Conservation (phyloP, 2,329 filamentous ascomycete genomes). For the Fusarium penzigii region DNA sequence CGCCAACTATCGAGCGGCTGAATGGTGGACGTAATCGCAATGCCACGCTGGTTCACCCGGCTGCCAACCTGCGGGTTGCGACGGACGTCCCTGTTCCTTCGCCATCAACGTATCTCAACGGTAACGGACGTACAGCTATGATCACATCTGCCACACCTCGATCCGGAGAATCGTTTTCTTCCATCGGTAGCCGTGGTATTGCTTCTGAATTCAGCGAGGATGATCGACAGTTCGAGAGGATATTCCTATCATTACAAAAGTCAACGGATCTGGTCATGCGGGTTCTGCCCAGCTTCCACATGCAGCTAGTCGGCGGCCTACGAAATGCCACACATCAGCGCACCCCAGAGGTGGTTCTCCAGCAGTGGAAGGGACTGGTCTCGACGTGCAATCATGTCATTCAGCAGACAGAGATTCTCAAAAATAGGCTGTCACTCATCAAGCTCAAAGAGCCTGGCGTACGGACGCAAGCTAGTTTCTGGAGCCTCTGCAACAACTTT, state of each 20-base stretch:
- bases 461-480: slow-evolving; percentile 62
- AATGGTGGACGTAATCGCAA: slow-evolving; percentile 34
- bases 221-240: slow-evolving; percentile 77
- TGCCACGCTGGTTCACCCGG: slow-evolving; percentile 47
- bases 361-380: slow-evolving; percentile 71
- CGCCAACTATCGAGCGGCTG: slow-evolving; percentile 53
- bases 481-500: slow-evolving; percentile 74
- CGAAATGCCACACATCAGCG: slow-evolving; percentile 63
- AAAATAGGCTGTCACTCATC: slow-evolving; percentile 72
- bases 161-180: slow-evolving; percentile 78
- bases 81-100: slow-evolving; percentile 50
- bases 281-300: slow-evolving; percentile 68
- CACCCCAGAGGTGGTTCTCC: slow-evolving; percentile 59
- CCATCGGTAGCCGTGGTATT: slow-evolving; percentile 47
- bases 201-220: slow-evolving; percentile 71
- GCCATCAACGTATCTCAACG: slow-evolving; percentile 50
- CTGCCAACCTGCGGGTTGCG: slow-evolving; percentile 55
- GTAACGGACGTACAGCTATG: slow-evolving; percentile 50
- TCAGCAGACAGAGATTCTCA: slow-evolving; percentile 72
- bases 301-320: slow-evolving; percentile 65
- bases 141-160: slow-evolving; percentile 69
- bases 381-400: slow-evolving; percentile 70
- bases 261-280: slow-evolving; percentile 74
- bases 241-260: slow-evolving; percentile 74
- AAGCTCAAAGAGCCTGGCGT: slow-evolving; percentile 82